Base-by-base conservation (phyloP, 179 eudicot genomes). In the Corrigiola litoralis region DNA sequence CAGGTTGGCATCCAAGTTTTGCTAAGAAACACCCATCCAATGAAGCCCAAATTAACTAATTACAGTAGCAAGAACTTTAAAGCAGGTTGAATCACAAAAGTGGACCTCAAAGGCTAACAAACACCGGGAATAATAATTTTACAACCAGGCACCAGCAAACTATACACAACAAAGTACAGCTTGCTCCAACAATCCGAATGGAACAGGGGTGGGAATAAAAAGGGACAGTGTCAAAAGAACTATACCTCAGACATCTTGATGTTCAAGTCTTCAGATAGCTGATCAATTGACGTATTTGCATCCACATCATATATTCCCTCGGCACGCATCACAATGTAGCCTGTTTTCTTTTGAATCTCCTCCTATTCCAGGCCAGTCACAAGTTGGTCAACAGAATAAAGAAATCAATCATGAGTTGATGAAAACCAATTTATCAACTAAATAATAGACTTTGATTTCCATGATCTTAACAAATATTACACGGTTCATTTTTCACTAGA, bases 241-340 rank as follows among this genome's bases (percentile, higher is more conserved):
- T 18, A 36, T 49, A 94, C 99, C 94, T 94, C 99, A 2, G 95
- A 91, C 97, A 94, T 82, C 74, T 84, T 81, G 46, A 94, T 83
- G 70, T 78, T 79, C 58, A 94, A 83, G 67, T 94, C 99, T 74
- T 94, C 97, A 25, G 95, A 90, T 44, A 94, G 95, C 75, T 94
- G 97, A 73, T 94, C 88, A 59, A 94, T 94, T 40, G 99, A 80
- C 38, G 99, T 94, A 79, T 94, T 94, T 49, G 99, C 99, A 84
- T 94, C 99, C 59, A 94, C 99, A 73, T 94, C 99, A 75, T 81
- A 94, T 52, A 94, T 77, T 33, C 99, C 99, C 55, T 90, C 94
- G 23, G 90, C 97, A 71, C 99, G 89, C 97, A 87, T 87, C 32
- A 94, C 94, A 71, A 94, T 79, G 75, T 90, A 90, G 44, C 99